Evolutionary conservation across 2,329 filamentous ascomycete genomes (phyloP).

Genomic region (Zymoseptoria crescenta): DNA sequence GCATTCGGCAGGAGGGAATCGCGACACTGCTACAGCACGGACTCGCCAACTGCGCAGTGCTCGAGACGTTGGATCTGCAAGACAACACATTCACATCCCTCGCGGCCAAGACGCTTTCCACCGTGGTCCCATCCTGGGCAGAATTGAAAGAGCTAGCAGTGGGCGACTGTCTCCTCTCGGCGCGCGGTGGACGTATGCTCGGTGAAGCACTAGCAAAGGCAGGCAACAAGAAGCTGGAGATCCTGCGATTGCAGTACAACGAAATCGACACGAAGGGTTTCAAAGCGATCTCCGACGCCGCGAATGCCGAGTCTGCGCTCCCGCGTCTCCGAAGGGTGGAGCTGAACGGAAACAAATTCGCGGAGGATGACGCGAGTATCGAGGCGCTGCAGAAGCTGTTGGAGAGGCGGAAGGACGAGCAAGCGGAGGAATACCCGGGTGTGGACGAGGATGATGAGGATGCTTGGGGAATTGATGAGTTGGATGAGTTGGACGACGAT

Average conservation of each 20-base stretch:
- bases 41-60: conserved; percentile 58
- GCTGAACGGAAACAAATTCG: conserved; percentile 92
- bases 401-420: conserved; percentile 40
- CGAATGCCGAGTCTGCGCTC: conserved; percentile 50
- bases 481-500: conserved; percentile 75
- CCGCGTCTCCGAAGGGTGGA: conserved; percentile 78
- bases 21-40: conserved; percentile 71
- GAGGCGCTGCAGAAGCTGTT: conserved; percentile 57
- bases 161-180: conserved; percentile 76
- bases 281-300: conserved; percentile 61
- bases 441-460: conserved; percentile 65
- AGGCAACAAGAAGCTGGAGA: conserved; percentile 70
- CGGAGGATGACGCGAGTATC: conserved; percentile 72
- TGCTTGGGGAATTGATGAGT: conserved; percentile 75
- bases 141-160: conserved; percentile 75
- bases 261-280: conserved; percentile 77
- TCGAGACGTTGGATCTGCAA: conserved; percentile 80
- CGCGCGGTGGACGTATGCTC: conserved; percentile 67
- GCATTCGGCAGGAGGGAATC: conserved; percentile 90
- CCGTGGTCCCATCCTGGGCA: conserved; percentile 66
- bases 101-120: conserved; percentile 71
- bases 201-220: conserved; percentile 66
- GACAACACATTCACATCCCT: conserved; percentile 91
- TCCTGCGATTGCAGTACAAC: conserved; percentile 83
- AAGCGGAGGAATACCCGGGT: conserved; percentile 44